Percentiles rank a stretch among this genome's conserved stretches.
Evolutionary conservation across 371 early-diverging fungal species (phyloP).

Genomic region (Rhizomucor miehei): DNA sequence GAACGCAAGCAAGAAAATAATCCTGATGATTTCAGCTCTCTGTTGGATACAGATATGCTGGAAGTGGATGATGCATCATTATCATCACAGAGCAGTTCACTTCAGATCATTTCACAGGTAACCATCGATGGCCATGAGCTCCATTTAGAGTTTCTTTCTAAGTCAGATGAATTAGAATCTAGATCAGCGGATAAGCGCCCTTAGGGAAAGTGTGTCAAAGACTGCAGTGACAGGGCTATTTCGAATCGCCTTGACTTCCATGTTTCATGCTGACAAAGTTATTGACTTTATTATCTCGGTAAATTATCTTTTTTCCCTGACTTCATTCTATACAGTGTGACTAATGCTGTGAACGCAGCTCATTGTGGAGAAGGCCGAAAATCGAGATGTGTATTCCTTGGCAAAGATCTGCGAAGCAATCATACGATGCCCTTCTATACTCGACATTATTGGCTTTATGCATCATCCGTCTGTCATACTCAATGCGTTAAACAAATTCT

Average conservation of each 20-base stretch:
- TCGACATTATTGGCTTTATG: constrained; percentile 45
- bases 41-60: constrained; percentile 10
- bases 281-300: constrained; percentile 35
- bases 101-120: constrained; percentile 8
- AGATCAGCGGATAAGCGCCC: constrained; percentile 23
- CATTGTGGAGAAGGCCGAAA: constrained; percentile 22
- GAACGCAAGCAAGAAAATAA: too few relatives aligned
- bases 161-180: constrained; percentile 26
- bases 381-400: constrained; percentile 23
- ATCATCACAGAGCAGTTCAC: not conserved
- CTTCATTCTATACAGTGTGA: not conserved
- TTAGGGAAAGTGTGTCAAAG: constrained; percentile 18
- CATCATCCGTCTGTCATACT: constrained; percentile 32
- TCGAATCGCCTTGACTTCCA: constrained; percentile 37
- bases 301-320: not conserved
- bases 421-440: constrained; percentile 24
- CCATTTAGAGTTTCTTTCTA: not conserved
- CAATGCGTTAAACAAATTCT: constrained; percentile 32
- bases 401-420: constrained; percentile 36
- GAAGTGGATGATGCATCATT: constrained; percentile 1
- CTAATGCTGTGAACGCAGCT: constrained; percentile 8
- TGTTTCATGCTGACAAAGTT: constrained; percentile 27
- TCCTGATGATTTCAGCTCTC: not conserved
- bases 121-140: not conserved
- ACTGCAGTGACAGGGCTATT: constrained; percentile 26